Evolutionary conservation across 2,329 filamentous ascomycete genomes (phyloP), one percentile per base, ranked within the genome.

Genomic region (Verticillium isaacii): DNA sequence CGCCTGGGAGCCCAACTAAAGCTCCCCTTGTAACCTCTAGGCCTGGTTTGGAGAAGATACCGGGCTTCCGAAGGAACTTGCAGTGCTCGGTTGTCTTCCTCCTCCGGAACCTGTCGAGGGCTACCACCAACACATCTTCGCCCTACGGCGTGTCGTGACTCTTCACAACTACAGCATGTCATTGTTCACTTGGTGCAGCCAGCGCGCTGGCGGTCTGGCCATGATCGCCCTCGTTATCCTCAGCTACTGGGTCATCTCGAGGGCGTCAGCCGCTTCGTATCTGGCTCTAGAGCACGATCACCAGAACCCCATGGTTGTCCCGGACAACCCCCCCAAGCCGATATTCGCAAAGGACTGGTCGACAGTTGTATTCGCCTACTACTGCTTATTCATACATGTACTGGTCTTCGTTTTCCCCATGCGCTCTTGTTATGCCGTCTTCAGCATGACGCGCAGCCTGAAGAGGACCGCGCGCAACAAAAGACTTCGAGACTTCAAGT

Each of bases 371-470:
- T 89, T 88, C 68, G 81, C 86, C 58, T 86, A 85, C 68, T 91
- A 90, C 73, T 86, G 83, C 59, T 76, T 90, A 19, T 71, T 89
- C 37, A 82, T 90, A 61, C 89, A 91, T 71, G 62, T 86, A 60
- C 77, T 89, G 60, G 86, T 89, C 67, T 83, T 85, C 65, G 72
- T 81, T 36, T 90, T 91, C 67, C 85, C 87, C 25, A 69, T 88
- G 6, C 82, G 87, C 63, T 84, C 86, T 29, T 85, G 82, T 73
- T 89, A 81, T 78, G 82, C 85, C 17, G 79, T 88, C 58, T 83
- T 82, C 77, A 81, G 82, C 68, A 78, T 89, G 60, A 85, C 84
- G 17, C 74, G 74, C 32, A 77, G 75, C 64, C 72, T 88, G 58
- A 78, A 77, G 64, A 80, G 78, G 68, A 75, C 75, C 3, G 74